Base-by-base conservation (phyloP, 2,329 filamentous ascomycete genomes). In the Pestalotiopsis sp. region DNA sequence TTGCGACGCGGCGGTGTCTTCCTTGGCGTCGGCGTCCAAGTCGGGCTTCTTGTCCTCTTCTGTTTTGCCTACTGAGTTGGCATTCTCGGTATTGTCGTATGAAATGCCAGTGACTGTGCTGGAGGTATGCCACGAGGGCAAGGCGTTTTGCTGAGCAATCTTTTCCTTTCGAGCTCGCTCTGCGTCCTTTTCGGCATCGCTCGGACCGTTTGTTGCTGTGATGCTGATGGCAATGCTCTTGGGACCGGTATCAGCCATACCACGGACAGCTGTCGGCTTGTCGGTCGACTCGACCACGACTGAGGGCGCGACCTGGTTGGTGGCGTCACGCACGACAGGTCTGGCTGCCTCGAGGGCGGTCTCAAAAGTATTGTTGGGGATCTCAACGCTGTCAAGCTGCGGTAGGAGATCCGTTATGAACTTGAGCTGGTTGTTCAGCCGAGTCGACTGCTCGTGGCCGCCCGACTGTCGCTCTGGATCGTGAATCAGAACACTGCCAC, bases 331-430 rank as follows among this genome's bases (percentile, higher is more conserved):
- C 65, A 88, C 80, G 30, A 94, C 87, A 3, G 90, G 89, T 14
- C 89, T 84, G 20, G 88, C 86, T 64, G 86, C 86, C 26, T 86
- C 83, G 26, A 92, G 82, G 2, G 92, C 92, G 24, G 87, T 84
- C 63, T 94, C 91, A 72, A 93, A 94, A 71, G 88, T 91, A 75
- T 92, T 91, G 71, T 90, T 91, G 1, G 93, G 92, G 6, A 97
- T 89, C 48, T 89, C 83, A 5, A 91, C 85, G n/a, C 87, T 84
- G 75, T 96, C 93, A 68, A 97, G 93, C 74, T 91, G 86, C 66
- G 91, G 91, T 70, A 97, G 83, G 66, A 94, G 84, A 68, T 92
- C 88, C 67, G 92, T 91, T 71, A 96, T 90, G 73, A 93, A 93
- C 72, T 90, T 90, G 78, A 95, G 91, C 77, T 95, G 91, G 73